A percentile compares a stretch with the other conserved stretches of the same genome.
phyloP scores from a whole-genome alignment of 257 asterid species.

The Nicotiana paniculata region DNA sequence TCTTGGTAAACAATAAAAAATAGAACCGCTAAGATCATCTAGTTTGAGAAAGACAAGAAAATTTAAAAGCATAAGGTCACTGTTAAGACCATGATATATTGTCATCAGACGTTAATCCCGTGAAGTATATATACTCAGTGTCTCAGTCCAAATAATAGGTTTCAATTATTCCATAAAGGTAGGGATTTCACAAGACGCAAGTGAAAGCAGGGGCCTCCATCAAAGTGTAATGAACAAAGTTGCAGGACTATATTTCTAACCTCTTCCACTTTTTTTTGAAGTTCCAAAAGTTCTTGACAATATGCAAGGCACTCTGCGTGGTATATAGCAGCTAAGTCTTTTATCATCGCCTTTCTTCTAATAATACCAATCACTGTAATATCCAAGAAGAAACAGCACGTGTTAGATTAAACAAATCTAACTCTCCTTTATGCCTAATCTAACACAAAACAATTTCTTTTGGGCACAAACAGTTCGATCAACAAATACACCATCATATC shows the following conservation, averaged over 20 bases:
- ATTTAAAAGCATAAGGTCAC: neutral
- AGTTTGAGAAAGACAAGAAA: neutral
- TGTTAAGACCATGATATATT: neutral
- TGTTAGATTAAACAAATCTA: conserved; percentile 4
- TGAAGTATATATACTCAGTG: neutral
- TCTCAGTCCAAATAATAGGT: neutral
- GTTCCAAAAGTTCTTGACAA: conserved; percentile 87
- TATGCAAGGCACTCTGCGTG: conserved; percentile 92
- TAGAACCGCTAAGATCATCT: neutral
- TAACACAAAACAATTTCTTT: neutral
- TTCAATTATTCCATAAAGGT: neutral
- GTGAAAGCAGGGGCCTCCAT: neutral
- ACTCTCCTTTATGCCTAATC: neutral
- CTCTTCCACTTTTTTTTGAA: conserved; percentile 76
- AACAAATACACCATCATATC: neutral
- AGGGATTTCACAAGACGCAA: neutral
- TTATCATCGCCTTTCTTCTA: conserved; percentile 80
- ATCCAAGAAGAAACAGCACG: conserved; percentile 7
- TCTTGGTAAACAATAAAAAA: neutral
- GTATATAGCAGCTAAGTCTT: conserved; percentile 79
- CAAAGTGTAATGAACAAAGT: neutral
- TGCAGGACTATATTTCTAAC: conserved; percentile 28
- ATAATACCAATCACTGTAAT: conserved; percentile 78
- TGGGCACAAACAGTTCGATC: neutral
- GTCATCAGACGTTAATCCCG: neutral